Percentiles rank a stretch among this genome's conserved stretches.
phyloP scores from a whole-genome alignment of 768 basidiomycete genomes.

The Porphyrellus cyaneotinctus region DNA sequence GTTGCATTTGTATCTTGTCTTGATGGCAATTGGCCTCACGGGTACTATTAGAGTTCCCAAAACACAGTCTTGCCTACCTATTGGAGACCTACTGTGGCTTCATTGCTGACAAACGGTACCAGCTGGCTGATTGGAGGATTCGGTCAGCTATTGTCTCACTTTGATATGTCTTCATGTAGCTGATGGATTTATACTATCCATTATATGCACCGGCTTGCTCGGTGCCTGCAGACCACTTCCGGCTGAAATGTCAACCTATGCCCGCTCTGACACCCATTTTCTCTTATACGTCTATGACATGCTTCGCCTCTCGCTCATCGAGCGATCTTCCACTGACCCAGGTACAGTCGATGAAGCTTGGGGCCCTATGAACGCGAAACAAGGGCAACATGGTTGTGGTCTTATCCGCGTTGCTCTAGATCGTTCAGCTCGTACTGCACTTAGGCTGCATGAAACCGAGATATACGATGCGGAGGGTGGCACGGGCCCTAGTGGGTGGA shows the following conservation, averaged over 20 bases:
- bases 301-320: conserved; percentile 82
- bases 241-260: conserved; percentile 86
- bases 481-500: conserved; percentile 70
- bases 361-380: neutral
- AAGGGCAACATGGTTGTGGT: conserved; percentile 28
- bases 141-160: conserved; percentile 42
- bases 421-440: conserved; percentile 72
- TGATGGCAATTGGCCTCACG: neutral
- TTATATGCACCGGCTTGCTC: neutral
- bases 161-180: neutral
- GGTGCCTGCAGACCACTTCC: conserved; percentile 60
- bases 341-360: conserved; percentile 18
- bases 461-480: conserved; percentile 64
- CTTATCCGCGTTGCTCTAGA: conserved; percentile 62
- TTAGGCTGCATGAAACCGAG: conserved; percentile 67
- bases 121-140: conserved; percentile 96
- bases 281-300: conserved; percentile 90
- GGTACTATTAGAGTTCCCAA: conserved; percentile 59
- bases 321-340: conserved; percentile 43
- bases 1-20: neutral
- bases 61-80: conserved; percentile 79
- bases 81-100: conserved; percentile 89
- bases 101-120: conserved; percentile 90
- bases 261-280: conserved; percentile 95
- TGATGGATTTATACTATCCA: neutral